phyloP scores from a whole-genome alignment of 139 green algal genomes.

The Picochlorum sp. region DNA sequence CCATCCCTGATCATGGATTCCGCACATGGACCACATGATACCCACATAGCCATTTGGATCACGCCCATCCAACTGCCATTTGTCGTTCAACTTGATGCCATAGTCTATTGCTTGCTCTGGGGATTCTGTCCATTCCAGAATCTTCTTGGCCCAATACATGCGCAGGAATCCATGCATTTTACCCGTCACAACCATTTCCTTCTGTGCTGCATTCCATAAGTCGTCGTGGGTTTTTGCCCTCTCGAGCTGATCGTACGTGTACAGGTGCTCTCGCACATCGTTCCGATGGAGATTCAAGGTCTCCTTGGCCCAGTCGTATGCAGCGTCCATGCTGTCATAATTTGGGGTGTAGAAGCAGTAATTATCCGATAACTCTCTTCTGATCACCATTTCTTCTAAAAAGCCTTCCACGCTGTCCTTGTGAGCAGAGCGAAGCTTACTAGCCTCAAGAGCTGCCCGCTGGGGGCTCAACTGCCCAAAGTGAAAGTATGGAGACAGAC shows the following conservation, averaged over 20 bases:
- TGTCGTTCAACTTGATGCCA: slow-evolving; percentile 87
- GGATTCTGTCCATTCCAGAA: slow-evolving; percentile 83
- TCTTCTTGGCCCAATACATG: slow-evolving; percentile 99
- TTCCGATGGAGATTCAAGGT: slow-evolving; percentile 57
- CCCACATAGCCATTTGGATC: slow-evolving; percentile 87
- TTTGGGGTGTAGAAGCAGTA: slow-evolving; percentile 75
- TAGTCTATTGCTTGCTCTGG: slow-evolving; percentile 73
- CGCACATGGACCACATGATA: slow-evolving; percentile 88
- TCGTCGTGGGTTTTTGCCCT: slow-evolving; percentile 81
- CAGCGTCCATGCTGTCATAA: slow-evolving; percentile 79
- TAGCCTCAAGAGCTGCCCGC: slow-evolving; percentile 72
- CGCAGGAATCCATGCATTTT: slow-evolving; percentile 99
- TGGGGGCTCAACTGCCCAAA: slow-evolving; percentile 79
- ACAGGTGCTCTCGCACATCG: slow-evolving; percentile 60
- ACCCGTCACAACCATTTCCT: slow-evolving; percentile 78
- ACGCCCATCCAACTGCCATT: slow-evolving; percentile 71
- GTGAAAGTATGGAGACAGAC: slow-evolving; percentile 85
- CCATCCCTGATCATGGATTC: slow-evolving; percentile 94
- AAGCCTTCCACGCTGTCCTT: slow-evolving; percentile 77
- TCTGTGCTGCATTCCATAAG: slow-evolving; percentile 91
- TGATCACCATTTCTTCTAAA: slow-evolving; percentile 89
- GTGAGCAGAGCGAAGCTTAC: slow-evolving; percentile 49
- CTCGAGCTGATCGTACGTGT: slow-evolving; percentile 69
- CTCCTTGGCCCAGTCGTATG: slow-evolving; percentile 72
- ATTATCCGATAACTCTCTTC: slow-evolving; percentile 92